Conservation (phyloP, 352 stramenopile species). For the Phytophthora pluvialis region DNA sequence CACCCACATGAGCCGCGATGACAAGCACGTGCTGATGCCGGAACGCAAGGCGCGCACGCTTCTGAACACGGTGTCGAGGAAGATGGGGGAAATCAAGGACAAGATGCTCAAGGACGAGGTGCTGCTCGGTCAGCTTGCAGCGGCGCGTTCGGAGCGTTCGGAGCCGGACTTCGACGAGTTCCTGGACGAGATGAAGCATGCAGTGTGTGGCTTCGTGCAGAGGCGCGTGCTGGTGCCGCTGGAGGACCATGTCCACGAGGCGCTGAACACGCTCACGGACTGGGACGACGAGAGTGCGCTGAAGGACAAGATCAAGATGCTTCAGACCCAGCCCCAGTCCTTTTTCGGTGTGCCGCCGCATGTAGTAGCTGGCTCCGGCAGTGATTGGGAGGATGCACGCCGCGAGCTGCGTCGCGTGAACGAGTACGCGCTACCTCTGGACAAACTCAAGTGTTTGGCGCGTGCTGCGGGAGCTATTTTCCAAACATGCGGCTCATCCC, state of each 20-base stretch:
- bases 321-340: constrained; percentile 57
- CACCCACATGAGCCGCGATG: constrained; percentile 46
- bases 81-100: constrained; percentile 62
- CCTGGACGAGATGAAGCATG: constrained; percentile 63
- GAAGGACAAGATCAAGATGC: constrained; percentile 59
- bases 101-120: constrained; percentile 51
- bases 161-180: constrained; percentile 68
- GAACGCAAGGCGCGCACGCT: constrained; percentile 53
- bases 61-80: constrained; percentile 52
- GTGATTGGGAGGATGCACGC: constrained; percentile 66
- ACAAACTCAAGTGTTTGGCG: constrained; percentile 80
- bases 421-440: constrained; percentile 63
- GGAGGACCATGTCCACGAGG: constrained; percentile 69
- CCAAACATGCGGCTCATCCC: constrained; percentile 39
- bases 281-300: constrained; percentile 55
- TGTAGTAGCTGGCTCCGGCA: constrained; percentile 44
- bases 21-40: constrained; percentile 47
- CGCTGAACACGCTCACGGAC: constrained; percentile 53
- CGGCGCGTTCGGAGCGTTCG: constrained; percentile 34
- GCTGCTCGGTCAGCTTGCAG: constrained; percentile 45
- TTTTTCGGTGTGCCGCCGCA: constrained; percentile 63
- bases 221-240: constrained; percentile 57
- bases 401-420: constrained; percentile 57
- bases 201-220: constrained; percentile 58
- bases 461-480: constrained; percentile 65